These are phyloP conservation scores for Mucor lusitanicus DNA, from an alignment of 371 early-diverging fungal genomes.

Conservation along the genomic window DNA sequence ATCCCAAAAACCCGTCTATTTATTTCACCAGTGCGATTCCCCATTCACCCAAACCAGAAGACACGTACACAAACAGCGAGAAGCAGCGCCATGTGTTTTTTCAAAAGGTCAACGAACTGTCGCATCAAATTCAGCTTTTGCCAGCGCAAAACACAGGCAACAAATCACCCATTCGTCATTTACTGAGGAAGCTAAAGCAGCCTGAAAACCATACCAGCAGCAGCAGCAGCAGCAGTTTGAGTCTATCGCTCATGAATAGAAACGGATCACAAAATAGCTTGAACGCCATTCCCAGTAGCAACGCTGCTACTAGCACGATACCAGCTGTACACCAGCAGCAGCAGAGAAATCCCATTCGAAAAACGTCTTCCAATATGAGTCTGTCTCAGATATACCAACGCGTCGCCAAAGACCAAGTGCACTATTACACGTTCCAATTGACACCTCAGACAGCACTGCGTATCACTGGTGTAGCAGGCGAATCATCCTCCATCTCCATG, in stretches of 20 bases:
- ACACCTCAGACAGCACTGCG: conserved; percentile 19
- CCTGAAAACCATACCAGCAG: conserved; percentile 3
- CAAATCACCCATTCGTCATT: conserved; percentile 34
- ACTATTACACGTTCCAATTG: conserved; percentile 42
- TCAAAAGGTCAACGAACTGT: conserved; percentile 35
- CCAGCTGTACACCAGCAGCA: not conserved
- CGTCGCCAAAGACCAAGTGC: conserved; percentile 41
- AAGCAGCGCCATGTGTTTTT: conserved; percentile 33
- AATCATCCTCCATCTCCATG: conserved; percentile 16
- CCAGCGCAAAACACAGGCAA: conserved; percentile 23
- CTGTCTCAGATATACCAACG: conserved; percentile 39
- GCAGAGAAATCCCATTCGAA: conserved; percentile 16
- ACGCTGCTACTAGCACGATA: not conserved
- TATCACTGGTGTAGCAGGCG: conserved; percentile 13
- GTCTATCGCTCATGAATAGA: not conserved
- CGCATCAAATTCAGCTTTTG: conserved; percentile 32
- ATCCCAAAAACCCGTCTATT: conserved; percentile 44
- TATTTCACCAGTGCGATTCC: conserved; percentile 41
- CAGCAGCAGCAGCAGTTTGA: not conserved
- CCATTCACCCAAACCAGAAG: conserved; percentile 37
- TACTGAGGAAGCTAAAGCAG: conserved; percentile 37
- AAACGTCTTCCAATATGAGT: conserved; percentile 36
- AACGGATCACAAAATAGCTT: not conserved
- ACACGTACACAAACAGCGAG: conserved; percentile 31
- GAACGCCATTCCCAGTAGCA: not conserved